phyloP scores from a whole-genome alignment of 1,284 basidiomycete species.

The Pascua sp. region DNA sequence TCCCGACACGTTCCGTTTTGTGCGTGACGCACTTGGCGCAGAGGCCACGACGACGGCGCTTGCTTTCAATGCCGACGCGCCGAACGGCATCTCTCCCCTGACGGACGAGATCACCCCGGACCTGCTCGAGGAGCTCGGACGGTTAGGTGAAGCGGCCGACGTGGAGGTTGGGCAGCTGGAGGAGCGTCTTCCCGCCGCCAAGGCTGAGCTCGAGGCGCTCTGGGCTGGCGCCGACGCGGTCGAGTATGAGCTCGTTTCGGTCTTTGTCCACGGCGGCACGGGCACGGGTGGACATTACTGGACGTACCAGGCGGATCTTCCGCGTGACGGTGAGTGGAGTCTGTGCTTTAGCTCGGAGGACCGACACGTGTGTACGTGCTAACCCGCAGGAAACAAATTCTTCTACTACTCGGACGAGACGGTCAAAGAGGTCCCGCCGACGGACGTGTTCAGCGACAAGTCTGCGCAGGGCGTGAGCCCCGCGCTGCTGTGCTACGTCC shows the following conservation, averaged over 20 bases:
- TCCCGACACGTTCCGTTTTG: constrained; percentile 31
- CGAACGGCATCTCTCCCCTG: constrained; percentile 46
- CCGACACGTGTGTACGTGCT: background rate
- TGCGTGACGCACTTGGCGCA: constrained; percentile 23
- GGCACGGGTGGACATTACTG: constrained; percentile 48
- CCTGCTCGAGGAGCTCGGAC: constrained; percentile 30
- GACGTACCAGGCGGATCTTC: constrained; percentile 48
- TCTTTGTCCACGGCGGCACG: constrained; percentile 91
- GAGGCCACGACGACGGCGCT: constrained; percentile 41
- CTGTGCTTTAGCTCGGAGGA: too few species aligned
- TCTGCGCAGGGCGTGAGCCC: constrained; percentile 40
- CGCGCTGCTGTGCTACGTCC: constrained; percentile 49
- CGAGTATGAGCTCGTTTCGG: constrained; percentile 87
- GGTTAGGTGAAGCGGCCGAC: constrained; percentile 53
- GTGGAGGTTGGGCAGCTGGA: constrained; percentile 64
- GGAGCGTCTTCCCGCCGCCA: constrained; percentile 57
- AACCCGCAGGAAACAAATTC: constrained; percentile 63
- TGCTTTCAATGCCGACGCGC: background rate
- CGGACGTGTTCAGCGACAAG: constrained; percentile 43
- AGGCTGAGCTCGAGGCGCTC: constrained; percentile 66
- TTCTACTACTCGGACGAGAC: constrained; percentile 93
- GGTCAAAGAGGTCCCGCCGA: constrained; percentile 54
- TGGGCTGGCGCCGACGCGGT: constrained; percentile 69
- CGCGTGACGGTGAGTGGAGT: constrained; percentile 38
- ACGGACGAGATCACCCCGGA: constrained; percentile 37